Evolutionary conservation across 371 early-diverging fungal genomes (phyloP), one percentile per base, ranked within the genome.

Genomic region (Vairimorpha necatrix): DNA sequence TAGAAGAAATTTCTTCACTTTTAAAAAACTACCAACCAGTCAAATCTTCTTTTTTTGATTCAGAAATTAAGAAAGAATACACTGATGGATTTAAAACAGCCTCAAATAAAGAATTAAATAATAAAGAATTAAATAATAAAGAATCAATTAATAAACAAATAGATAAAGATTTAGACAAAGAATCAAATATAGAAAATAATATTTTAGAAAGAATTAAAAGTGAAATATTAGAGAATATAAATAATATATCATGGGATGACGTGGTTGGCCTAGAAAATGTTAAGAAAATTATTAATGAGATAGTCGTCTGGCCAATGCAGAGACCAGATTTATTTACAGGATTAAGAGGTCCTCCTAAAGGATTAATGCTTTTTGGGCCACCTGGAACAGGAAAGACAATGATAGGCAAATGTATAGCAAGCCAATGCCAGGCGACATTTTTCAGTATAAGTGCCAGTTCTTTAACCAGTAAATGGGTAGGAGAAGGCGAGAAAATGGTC

Each of bases 401-500:
- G 84, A 91, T 94, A 46, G 94, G 91, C 34, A 91, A 91, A 68
- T 91, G 92, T 83, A 91, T 94, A 0, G 96, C 96, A 0, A 89
- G 89, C 0, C 93, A 94, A 77, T 90, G 91, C 0, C 86, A 89
- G 1, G 92, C 94, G 20, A 92, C 92, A 53, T 98, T 96, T 83
- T 88, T 96, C 78, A 86, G 91, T 1, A 88, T 98, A 33, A 88
- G 89, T 76, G 88, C 92, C 0, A 91, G 92, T 11, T 90, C 93
- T 7, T 85, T 95, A 39, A 93, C 93, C 0, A 90, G 91, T 14
- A 94, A 94, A 80, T 95, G 93, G 93, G 89, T 93, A 16, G 95
- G 95, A 30, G 94, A 95, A 77, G 93, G 93, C 39, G 95, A 94
- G 72, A 93, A 93, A 83, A 90, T 94, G 91, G 93, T 90, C 0